Conservation (phyloP, 768 basidiomycete species). For the Vararia minispora region DNA sequence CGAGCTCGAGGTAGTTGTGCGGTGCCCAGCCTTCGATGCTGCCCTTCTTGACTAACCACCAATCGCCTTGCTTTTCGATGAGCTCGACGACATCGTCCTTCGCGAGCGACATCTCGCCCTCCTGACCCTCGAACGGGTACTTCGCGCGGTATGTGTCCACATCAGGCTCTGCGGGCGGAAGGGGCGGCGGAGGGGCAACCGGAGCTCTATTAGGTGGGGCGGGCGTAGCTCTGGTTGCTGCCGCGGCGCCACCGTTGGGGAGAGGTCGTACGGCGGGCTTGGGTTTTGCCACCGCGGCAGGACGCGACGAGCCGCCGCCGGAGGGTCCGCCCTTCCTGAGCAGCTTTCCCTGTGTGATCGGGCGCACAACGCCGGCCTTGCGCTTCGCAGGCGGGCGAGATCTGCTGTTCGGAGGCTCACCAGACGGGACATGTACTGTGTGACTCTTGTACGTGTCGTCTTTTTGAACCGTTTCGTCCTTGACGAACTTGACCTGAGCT, state of each 20-base stretch:
- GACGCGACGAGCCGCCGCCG: constrained; percentile 42
- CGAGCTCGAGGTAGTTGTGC: constrained; percentile 81
- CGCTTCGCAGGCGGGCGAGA: constrained; percentile 80
- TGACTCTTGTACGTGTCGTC: constrained; percentile 93
- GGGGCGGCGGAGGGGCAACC: constrained; percentile 38
- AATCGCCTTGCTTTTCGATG: constrained; percentile 86
- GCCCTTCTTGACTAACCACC: constrained; percentile 92
- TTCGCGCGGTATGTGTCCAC: constrained; percentile 76
- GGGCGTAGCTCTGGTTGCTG: constrained; percentile 31
- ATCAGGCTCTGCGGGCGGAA: constrained; percentile 45
- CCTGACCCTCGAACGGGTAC: constrained; percentile 87
- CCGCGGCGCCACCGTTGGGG: no score
- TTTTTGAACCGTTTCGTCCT: constrained; percentile 73
- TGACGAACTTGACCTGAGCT: constrained; percentile 74
- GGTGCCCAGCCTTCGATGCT: constrained; percentile 91
- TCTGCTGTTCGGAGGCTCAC: constrained; percentile 71
- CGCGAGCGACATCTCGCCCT: constrained; percentile 79
- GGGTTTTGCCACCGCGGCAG: constrained; percentile 23
- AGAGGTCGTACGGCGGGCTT: constrained; percentile 20
- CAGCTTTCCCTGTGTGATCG: constrained; percentile 78
- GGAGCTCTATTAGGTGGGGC: constrained; percentile 26
- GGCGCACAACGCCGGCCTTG: constrained; percentile 78
- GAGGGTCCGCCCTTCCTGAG: constrained; percentile 70
- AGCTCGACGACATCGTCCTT: constrained; percentile 93
- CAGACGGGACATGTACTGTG: constrained; percentile 76